Evolutionary conservation across 1,284 basidiomycete genomes (phyloP), one percentile per base, ranked within the genome.

Genomic region (Amylostereum areolatum): DNA sequence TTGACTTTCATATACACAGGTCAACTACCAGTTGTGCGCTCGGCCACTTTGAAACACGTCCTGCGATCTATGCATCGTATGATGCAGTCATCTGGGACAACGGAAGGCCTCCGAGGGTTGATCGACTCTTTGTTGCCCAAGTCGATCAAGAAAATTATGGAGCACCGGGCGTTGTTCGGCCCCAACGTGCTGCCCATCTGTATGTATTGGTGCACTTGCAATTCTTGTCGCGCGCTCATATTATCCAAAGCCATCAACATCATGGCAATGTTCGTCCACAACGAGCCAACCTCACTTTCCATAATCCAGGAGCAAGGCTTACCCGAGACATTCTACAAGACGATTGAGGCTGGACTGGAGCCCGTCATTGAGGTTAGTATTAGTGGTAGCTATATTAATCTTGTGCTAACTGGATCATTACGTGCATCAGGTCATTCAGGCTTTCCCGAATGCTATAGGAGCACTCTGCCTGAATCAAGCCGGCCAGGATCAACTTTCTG

Each of bases 211-310:
- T 24, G 43, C 46, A 42, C 11, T 47, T 7, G 43, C 18, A 7
- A 3, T 47, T 30, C 46, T 6, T 52, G 34, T 54, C 44, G 24
- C n/a, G 32, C 44, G 29, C 27, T 43, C n/a, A 48, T 24, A 47
- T 28, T 60, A 51, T 58, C 31, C 32, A 18, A 61, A 90, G 92
- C 92, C 1, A 92, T 97, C 74, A 96, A 96, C 68, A 91, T 97
- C 64, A 94, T 97, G 86, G 86, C 96, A 4, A 95, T 94, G 0
- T 98, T 99, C 66, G 87, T 99, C 12, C 96, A 99, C 74, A 99
- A 98, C 61, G 97, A 99, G 68, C 97, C 97, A 8, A 98, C 96
- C 0, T 97, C 92, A 10, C 74, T 99, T 49, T 73, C 82, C 1
- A 89, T 95, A 46, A 85, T 99, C 35, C 97, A 99, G 67, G 97